phyloP scores from a whole-genome alignment of 257 asterid species.

The Eucommia ulmoides region DNA sequence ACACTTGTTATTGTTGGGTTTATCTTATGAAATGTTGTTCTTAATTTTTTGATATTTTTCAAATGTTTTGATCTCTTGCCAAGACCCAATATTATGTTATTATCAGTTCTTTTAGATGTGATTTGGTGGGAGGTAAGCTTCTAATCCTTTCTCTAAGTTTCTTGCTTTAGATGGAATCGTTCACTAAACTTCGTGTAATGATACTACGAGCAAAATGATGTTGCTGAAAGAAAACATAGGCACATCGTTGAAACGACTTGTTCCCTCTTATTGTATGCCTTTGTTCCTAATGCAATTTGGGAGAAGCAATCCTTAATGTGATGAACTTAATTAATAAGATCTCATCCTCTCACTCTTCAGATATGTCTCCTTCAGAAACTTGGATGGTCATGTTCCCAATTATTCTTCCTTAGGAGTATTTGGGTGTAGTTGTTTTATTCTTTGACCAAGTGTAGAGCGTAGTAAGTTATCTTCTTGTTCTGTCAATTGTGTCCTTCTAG shows the following conservation, averaged over 20 bases:
- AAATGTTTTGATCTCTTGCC: neutral
- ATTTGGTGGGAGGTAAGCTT: neutral
- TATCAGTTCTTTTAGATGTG: neutral
- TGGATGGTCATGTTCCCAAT: neutral
- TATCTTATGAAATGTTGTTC: neutral
- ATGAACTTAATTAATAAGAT: neutral
- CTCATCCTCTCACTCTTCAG: slow-evolving; percentile 1
- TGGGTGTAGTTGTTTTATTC: neutral
- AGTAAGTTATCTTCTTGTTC: slow-evolving; percentile 1
- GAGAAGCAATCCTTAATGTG: neutral
- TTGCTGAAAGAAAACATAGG: neutral
- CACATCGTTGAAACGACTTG: neutral
- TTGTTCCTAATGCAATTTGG: neutral
- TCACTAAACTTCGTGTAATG: neutral
- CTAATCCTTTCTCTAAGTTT: neutral
- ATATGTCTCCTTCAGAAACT: neutral
- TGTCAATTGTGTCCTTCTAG: neutral
- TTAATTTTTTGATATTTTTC: neutral
- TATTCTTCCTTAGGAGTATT: neutral
- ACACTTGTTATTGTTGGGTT: neutral
- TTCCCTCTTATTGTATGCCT: neutral
- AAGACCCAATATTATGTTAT: neutral
- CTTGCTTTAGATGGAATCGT: neutral
- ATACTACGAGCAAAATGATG: neutral
- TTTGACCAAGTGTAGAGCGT: neutral